A percentile compares a stretch with the other conserved stretches of the same genome.
phyloP scores from a whole-genome alignment of 768 basidiomycete genomes.

The Termitomyces sp. region DNA sequence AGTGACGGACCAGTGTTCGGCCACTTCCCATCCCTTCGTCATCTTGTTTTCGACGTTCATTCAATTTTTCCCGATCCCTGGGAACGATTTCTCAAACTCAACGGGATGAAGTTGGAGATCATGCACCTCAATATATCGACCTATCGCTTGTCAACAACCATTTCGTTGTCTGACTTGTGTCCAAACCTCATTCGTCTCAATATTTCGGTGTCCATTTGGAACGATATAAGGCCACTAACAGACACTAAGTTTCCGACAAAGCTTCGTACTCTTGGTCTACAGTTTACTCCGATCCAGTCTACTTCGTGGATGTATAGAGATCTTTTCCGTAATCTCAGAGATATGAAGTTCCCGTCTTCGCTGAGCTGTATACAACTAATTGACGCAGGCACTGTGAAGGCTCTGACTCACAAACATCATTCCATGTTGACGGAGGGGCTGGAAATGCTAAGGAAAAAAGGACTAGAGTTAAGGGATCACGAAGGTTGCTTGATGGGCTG shows the following conservation, averaged over 20 bases:
- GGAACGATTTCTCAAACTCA: background rate
- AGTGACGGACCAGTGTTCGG: background rate
- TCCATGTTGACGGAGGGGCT: background rate
- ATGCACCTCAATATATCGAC: conserved; percentile 1
- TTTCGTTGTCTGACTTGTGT: conserved; percentile 1
- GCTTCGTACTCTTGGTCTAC: conserved; percentile 12
- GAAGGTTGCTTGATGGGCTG: conserved; percentile 8
- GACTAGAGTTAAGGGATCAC: conserved; percentile 11
- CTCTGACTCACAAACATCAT: conserved; percentile 10
- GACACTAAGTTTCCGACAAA: conserved; percentile 3
- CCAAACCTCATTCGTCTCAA: conserved; percentile 12
- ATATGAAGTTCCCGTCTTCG: background rate
- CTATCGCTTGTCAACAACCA: background rate
- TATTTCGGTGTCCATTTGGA: conserved; percentile 7
- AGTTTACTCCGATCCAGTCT: conserved; percentile 4
- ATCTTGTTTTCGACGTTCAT: background rate
- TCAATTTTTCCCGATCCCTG: background rate
- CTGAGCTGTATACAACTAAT: conserved; percentile 11
- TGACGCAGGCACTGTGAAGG: conserved; percentile 5
- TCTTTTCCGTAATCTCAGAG: conserved; percentile 3
- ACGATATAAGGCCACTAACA: background rate
- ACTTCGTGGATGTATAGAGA: background rate
- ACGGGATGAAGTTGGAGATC: conserved; percentile 10
- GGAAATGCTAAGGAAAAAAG: conserved; percentile 1
- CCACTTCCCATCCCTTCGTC: conserved; percentile 10